Evolutionary conservation across 2,329 filamentous ascomycete species (phyloP), one percentile per base, ranked within the genome.

Genomic region (Hymenoscyphus repandus): DNA sequence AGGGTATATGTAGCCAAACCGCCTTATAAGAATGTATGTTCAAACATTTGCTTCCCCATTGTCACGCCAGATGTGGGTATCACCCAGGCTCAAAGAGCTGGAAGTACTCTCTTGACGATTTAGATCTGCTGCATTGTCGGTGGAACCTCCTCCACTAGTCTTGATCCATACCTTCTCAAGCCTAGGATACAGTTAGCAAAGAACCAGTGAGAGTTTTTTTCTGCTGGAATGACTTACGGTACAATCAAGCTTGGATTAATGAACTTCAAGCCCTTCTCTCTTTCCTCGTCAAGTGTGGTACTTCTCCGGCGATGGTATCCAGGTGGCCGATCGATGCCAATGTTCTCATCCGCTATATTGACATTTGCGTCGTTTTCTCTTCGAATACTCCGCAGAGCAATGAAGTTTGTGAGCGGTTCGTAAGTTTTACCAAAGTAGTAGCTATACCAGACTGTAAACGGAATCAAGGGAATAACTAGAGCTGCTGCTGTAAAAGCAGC

Each of bases 361-460:
- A 69, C 67, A 6, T 69, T 71, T 6, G 74, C 70, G 36, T 74
- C 72, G n/a, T 81, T 75, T 2, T 80, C 77, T 22, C 81, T 75
- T 58, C 85, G 80, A 52, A 99, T 89, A 62, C 90, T 95, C 56
- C 89, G 80, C 40, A 99, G 73, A 27, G 95, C 90, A 66, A 99
- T 97, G 66, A 93, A 96, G 60, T 83, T 86, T 68, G 91, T 96
- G 53, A 99, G 72, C 0, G 93, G 92, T 62, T 90, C 87, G 62
- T 93, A 99, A 1, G 86, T 87, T 40, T 79, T 78, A 39, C 80
- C 78, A 66, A 89, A 97, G 58, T 89, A 87, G 68, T 88, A 88
- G 57, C 81, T 86, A 65, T 95, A 96, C 91, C 92, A 97, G 13
- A 95, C 73, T 0, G 92, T 96, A 31, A 82, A 81, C 9, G 85